phyloP scores from a whole-genome alignment of 228 moss, liverwort and hornwort species.

The Sphagnum magellanicum region DNA sequence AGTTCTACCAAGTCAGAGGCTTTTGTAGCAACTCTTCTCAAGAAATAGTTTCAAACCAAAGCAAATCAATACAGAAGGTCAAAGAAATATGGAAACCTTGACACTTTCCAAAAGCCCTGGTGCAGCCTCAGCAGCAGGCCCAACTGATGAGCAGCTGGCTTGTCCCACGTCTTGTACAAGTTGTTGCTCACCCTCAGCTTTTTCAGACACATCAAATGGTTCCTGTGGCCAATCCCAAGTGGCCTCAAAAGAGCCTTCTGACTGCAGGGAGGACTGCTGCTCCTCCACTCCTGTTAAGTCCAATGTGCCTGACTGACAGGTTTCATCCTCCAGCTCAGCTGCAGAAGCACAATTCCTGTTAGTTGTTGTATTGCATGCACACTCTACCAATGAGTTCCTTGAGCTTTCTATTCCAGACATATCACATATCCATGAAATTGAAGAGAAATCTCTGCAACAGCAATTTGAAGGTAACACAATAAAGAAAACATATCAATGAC shows the following conservation, averaged over 20 bases:
- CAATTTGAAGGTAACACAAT: no score
- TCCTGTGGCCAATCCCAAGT: constrained; percentile 62
- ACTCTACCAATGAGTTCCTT: no score
- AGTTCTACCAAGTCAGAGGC: no score
- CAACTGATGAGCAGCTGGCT: constrained; percentile 40
- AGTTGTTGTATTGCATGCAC: neutral
- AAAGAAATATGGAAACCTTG: neutral
- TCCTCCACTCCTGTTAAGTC: constrained; percentile 13
- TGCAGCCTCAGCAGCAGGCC: constrained; percentile 24
- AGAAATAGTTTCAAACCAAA: no score
- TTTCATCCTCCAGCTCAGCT: constrained; percentile 32
- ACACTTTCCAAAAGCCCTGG: constrained; percentile 12
- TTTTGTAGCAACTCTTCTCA: no score
- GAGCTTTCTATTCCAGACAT: no score
- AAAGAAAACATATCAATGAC: no score
- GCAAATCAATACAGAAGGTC: neutral
- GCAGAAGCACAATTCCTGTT: constrained; percentile 1
- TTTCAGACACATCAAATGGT: constrained; percentile 26
- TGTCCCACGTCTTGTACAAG: constrained; percentile 46
- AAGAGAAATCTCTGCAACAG: no score
- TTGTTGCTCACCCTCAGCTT: constrained; percentile 13
- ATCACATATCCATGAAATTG: no score
- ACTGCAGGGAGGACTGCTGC: constrained; percentile 16
- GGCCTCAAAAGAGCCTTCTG: constrained; percentile 37
- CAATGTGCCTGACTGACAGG: constrained; percentile 14